phyloP scores from a whole-genome alignment of 768 basidiomycete genomes.

The Amyloporia xantha region DNA sequence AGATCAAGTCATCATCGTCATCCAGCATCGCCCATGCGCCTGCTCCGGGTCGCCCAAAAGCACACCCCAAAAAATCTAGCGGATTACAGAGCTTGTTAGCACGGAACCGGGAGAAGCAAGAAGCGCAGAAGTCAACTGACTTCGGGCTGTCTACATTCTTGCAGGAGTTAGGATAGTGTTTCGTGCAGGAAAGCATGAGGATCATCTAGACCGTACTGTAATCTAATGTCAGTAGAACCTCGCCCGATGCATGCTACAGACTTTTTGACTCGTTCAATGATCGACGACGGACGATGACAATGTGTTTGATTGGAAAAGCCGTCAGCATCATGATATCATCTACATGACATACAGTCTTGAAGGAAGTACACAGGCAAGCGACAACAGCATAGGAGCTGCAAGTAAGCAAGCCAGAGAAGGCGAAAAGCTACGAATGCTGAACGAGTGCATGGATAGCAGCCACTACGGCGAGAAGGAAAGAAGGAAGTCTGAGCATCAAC shows the following conservation, averaged over 20 bases:
- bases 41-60: conserved; percentile 18
- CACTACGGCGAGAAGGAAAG: background rate
- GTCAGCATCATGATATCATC: conserved; percentile 2
- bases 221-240: background rate
- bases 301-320: conserved; percentile 1
- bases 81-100: conserved; percentile 59
- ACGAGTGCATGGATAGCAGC: background rate
- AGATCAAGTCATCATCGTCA: background rate
- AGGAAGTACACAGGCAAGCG: conserved; percentile 1
- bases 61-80: conserved; percentile 46
- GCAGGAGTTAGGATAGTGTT: conserved; percentile 27
- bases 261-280: no score
- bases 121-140: conserved; percentile 27
- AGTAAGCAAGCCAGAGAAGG: background rate
- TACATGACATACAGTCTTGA: conserved; percentile 1
- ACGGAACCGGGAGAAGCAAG: conserved; percentile 49
- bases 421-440: background rate
- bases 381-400: conserved; percentile 2
- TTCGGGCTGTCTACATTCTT: conserved; percentile 52
- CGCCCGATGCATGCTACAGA: no score
- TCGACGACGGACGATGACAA: background rate
- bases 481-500: background rate
- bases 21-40: background rate
- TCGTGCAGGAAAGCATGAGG: background rate
- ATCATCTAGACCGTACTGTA: background rate